phyloP scores from a whole-genome alignment of 139 green algal species.

The Prasinococcaceae sp. region DNA sequence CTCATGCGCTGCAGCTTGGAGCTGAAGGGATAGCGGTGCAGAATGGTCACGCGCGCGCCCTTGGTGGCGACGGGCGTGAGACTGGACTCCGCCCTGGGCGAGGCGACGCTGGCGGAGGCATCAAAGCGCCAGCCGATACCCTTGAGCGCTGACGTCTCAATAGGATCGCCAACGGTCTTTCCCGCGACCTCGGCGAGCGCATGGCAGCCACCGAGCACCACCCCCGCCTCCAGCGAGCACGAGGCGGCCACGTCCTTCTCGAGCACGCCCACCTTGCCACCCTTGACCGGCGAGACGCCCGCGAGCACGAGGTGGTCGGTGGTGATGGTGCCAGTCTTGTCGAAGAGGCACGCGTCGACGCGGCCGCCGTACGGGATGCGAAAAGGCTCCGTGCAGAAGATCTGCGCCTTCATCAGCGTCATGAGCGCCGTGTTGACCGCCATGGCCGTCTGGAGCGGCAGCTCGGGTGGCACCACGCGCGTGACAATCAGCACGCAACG shows the following conservation, averaged over 20 bases:
- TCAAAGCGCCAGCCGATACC: conserved; percentile 30
- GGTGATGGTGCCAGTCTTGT: conserved; percentile 98
- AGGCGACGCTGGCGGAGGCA: too few species aligned
- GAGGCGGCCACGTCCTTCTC: too few species aligned
- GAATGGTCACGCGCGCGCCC: too few species aligned
- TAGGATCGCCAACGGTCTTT: conserved; percentile 35
- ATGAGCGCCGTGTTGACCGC: conserved; percentile 67
- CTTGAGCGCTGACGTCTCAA: conserved; percentile 32
- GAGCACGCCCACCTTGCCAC: too few species aligned
- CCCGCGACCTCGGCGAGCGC: conserved; percentile 55
- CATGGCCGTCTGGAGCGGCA: conserved; percentile 97
- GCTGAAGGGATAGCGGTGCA: conserved; percentile 79
- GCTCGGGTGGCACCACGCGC: conserved; percentile 83
- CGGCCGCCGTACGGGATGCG: conserved; percentile 78
- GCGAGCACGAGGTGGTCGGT: conserved; percentile 19
- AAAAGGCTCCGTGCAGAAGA: conserved; percentile 99
- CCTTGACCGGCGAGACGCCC: too few species aligned
- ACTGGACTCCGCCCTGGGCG: too few species aligned
- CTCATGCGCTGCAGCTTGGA: conserved; percentile 83
- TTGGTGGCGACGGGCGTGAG: too few species aligned
- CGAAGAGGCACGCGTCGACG: conserved; percentile 90
- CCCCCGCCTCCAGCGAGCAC: conserved; percentile 7
- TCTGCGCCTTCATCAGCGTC: conserved; percentile 33
- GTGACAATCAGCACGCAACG: conserved; percentile 98
- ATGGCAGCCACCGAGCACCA: conserved; percentile 77